Conservation (phyloP, 129 eudicot genomes). For the Silybum marianum region DNA sequence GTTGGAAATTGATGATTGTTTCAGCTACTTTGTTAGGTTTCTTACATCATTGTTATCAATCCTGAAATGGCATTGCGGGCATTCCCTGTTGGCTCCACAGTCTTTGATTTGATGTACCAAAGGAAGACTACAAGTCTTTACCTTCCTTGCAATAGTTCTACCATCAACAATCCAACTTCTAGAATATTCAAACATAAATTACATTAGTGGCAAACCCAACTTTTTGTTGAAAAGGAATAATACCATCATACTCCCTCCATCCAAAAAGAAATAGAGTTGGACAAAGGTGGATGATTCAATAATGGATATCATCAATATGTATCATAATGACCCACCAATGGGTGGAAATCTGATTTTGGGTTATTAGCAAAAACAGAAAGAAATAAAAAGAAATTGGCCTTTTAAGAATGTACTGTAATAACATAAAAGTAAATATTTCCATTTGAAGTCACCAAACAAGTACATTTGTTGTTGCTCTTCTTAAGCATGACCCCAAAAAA, state of each 20-base stretch:
- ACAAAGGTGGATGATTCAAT: neutral
- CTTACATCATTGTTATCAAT: conserved; percentile 89
- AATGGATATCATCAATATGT: neutral
- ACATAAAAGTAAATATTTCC: neutral
- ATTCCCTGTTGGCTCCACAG: conserved; percentile 70
- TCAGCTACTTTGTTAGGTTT: conserved; percentile 15
- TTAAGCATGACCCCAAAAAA: neutral
- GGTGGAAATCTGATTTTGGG: neutral
- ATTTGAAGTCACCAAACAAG: neutral
- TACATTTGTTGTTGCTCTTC: neutral
- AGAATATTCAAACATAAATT: conserved; percentile 22
- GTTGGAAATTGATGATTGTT: conserved; percentile 1
- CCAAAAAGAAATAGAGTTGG: neutral
- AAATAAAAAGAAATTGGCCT: neutral
- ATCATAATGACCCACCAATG: neutral
- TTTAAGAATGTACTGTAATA: neutral
- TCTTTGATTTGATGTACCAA: conserved; percentile 60
- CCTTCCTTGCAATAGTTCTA: conserved; percentile 70
- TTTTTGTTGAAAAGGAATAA: neutral
- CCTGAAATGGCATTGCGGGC: conserved; percentile 67
- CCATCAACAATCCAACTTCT: conserved; percentile 81
- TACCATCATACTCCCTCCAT: neutral
- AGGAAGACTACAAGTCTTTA: conserved; percentile 59
- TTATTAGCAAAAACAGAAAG: neutral
- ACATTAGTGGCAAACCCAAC: conserved; percentile 16